Evolutionary conservation across 164 flowering plant genomes (phyloP).

Genomic region (Cinnamomum micranthum): DNA sequence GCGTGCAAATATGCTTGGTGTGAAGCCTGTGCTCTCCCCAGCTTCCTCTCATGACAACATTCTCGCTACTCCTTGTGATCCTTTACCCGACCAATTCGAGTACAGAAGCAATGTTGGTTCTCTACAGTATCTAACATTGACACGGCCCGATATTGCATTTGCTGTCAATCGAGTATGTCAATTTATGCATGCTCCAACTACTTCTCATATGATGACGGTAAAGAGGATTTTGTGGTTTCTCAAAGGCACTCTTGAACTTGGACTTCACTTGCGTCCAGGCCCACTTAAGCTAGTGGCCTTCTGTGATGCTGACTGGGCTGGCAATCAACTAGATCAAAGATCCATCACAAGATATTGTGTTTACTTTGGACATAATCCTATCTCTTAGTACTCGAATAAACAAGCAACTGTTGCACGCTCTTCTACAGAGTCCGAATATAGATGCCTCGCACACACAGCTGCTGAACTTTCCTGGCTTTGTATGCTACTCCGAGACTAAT

Average conservation of each 20-base stretch:
- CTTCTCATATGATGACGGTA: not conserved
- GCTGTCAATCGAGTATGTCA: not conserved
- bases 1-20: not conserved
- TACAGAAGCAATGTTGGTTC: not conserved
- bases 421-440: not conserved
- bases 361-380: not conserved
- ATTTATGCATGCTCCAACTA: not conserved
- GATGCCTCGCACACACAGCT: not conserved
- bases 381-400: not conserved
- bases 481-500: not conserved
- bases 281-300: not conserved
- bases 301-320: not conserved
- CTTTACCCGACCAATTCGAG: not conserved
- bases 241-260: not conserved
- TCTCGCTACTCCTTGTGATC: not conserved
- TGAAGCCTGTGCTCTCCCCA: not conserved
- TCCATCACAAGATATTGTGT: not conserved
- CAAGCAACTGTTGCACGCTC: not conserved
- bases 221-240: not conserved
- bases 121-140: not conserved
- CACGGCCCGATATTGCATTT: not conserved
- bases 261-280: not conserved
- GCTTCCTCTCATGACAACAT: not conserved
- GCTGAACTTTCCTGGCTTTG: not conserved
- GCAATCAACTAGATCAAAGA: not conserved